phyloP scores from a whole-genome alignment of 257 asterid species.

The Ilex aquifolium region DNA sequence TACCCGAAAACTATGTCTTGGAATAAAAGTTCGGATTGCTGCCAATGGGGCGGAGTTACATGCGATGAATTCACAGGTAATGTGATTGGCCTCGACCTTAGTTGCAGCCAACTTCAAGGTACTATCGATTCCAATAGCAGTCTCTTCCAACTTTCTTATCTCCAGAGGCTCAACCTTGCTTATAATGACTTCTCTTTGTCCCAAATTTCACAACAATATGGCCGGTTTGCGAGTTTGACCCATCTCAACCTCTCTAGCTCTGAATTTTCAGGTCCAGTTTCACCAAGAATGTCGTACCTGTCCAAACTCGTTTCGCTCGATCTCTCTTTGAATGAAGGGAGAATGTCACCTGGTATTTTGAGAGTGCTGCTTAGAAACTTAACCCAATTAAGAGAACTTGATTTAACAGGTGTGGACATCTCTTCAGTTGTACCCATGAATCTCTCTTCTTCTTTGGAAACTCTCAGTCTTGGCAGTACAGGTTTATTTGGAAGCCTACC shows the following conservation, averaged over 20 bases:
- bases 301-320: neutral
- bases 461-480: neutral
- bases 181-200: neutral
- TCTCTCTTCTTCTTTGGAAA: neutral
- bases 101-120: neutral
- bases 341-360: too few relatives aligned
- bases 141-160: neutral
- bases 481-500: neutral
- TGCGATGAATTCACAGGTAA: neutral
- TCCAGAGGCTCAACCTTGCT: neutral
- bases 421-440: neutral
- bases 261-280: neutral
- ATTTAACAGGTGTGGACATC: neutral
- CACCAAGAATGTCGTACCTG: neutral
- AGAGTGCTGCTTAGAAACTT: neutral
- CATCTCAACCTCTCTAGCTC: neutral
- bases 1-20: neutral
- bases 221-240: neutral
- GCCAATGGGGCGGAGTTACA: neutral
- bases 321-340: neutral
- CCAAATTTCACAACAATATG: neutral
- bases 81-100: neutral
- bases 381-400: neutral
- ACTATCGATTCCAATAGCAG: neutral
- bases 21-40: neutral